Evolutionary conservation across 768 basidiomycete species (phyloP).

Genomic region (Lactarius deliciosus): DNA sequence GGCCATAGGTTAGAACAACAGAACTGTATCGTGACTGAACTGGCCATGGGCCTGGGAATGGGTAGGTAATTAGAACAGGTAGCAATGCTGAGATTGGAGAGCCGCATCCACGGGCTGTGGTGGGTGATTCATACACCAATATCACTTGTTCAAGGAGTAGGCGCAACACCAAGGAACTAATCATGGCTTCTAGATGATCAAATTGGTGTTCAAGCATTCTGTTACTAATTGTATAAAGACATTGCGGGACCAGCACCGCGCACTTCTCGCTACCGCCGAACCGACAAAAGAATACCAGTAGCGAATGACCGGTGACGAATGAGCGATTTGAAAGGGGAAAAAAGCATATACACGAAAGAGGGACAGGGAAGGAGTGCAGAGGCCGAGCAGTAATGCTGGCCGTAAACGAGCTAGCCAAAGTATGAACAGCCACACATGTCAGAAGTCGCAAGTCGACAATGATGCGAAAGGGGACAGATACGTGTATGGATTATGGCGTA

Average conservation of each 20-base stretch:
- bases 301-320: slow-evolving; percentile 3
- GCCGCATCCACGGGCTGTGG: no score
- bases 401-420: slow-evolving; percentile 16
- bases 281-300: slow-evolving; percentile 12
- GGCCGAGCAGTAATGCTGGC: slow-evolving; percentile 3
- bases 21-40: background rate
- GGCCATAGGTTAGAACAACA: background rate
- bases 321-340: background rate
- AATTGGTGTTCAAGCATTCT: background rate
- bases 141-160: background rate
- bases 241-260: slow-evolving; percentile 24
- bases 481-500: slow-evolving; percentile 10
- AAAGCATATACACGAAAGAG: slow-evolving; percentile 11
- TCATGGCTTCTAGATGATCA: background rate
- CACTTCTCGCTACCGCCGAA: slow-evolving; percentile 11
- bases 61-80: background rate
- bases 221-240: slow-evolving; percentile 10
- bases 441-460: slow-evolving; percentile 3
- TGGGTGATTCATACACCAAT: no score
- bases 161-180: background rate
- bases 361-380: slow-evolving; percentile 7
- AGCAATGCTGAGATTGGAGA: background rate
- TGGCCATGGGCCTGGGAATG: background rate
- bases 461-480: slow-evolving; percentile 1
- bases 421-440: slow-evolving; percentile 22